Base-by-base conservation (phyloP, 2,329 filamentous ascomycete genomes). In the Zymoseptoria pseudotritici region DNA sequence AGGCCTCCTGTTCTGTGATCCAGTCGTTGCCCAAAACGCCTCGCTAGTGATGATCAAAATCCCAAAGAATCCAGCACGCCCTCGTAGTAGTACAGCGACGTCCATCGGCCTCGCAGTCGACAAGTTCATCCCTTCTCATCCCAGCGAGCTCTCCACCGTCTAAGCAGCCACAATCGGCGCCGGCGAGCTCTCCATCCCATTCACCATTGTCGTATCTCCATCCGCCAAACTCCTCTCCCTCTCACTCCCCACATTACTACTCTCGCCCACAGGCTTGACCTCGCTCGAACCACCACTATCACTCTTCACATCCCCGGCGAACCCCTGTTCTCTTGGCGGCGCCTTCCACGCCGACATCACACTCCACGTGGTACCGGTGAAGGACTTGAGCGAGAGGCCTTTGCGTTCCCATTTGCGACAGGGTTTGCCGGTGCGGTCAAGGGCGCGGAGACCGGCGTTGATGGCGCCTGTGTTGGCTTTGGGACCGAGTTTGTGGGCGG, bases 381-480 rank as follows among this genome's bases (percentile, higher is more conserved):
- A 97, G 75, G 88, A 96, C 81, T 96, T 96, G 67, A 97, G 80
- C 54, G 81, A 82, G 73, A 97, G 90, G 58, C 86, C 83, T 64
- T 91, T 91, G 74, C 87, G 90, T 72, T 86, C 82, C 94, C 94
- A 99, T 74, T 87, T 92, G 65, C 93, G 89, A 75, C 92, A 97
- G 9, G 94, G 92, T 71, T 93, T 89, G 66, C 93, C 93, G 7
- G 89, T 89, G 62, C 93, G 87, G 75, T 99, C 94, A 65, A 99
- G 88, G 11, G 94, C 93, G 58, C 94, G 90, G 55, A 99, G 86
- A 56, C 91, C 90, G 58, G 94, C 94, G 73, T 99, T 99, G 81
- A 99, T 99, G 61, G 93, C 93, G 65, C 94, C 94, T 70, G 93
- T 90, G 74, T 97, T 97, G 56, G 93, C 93, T 76, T 97, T 97